Percentiles rank a stretch among this genome's conserved stretches.
Conservation (phyloP, 495 filamentous ascomycete genomes). For the Tuber borchii region DNA sequence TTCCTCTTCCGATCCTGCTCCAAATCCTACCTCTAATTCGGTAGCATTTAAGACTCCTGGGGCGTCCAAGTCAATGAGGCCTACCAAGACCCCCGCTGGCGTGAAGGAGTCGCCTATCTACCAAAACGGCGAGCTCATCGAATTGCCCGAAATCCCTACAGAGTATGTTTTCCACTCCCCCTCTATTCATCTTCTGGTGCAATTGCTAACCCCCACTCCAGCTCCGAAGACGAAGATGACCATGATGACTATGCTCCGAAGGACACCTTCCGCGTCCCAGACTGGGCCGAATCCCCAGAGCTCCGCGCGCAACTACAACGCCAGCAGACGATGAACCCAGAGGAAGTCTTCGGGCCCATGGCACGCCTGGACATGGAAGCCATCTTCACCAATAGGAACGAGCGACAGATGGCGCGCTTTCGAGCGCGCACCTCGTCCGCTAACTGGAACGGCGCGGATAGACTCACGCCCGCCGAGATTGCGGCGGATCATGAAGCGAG, state of each 20-base stretch:
- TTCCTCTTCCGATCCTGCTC: conserved; percentile 21
- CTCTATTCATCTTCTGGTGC: neutral
- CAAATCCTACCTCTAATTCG: conserved; percentile 32
- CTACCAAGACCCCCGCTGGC: conserved; percentile 47
- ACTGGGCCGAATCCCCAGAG: conserved; percentile 79
- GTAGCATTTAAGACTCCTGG: conserved; percentile 37
- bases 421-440: conserved; percentile 83
- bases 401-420: conserved; percentile 68
- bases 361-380: conserved; percentile 86
- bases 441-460: conserved; percentile 83
- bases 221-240: conserved; percentile 51
- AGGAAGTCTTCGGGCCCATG: conserved; percentile 82
- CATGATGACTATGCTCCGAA: conserved; percentile 53
- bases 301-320: conserved; percentile 59
- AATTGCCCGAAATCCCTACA: conserved; percentile 80
- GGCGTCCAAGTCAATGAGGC: conserved; percentile 40
- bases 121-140: conserved; percentile 71
- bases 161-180: conserved; percentile 49
- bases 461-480: conserved; percentile 83
- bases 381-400: conserved; percentile 78
- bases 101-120: conserved; percentile 64
- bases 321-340: conserved; percentile 79
- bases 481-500: conserved; percentile 70
- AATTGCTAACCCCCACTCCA: neutral
- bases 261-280: conserved; percentile 55